These are phyloP conservation scores for Lathyrus tuberosus DNA, from an alignment of 306 rosid genomes.

Conservation along the genomic window DNA sequence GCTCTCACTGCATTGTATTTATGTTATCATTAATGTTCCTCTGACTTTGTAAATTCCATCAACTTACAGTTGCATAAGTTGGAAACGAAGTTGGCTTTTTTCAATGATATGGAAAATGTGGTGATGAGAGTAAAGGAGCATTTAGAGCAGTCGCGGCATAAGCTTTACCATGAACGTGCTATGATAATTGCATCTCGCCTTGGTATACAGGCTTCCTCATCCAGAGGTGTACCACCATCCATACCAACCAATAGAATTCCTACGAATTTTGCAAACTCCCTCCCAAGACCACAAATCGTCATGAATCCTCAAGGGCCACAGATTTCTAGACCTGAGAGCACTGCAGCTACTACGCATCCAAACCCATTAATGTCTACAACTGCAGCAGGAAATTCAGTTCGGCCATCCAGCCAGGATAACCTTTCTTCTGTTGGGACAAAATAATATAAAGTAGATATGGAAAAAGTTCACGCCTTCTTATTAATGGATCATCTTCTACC, in stretches of 20 bases:
- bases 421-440: slow-evolving; percentile 62
- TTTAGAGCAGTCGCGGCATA: slow-evolving; percentile 82
- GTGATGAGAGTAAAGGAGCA: slow-evolving; percentile 79
- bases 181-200: slow-evolving; percentile 80
- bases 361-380: slow-evolving; percentile 56
- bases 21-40: background rate
- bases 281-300: slow-evolving; percentile 62
- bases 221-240: slow-evolving; percentile 61
- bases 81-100: slow-evolving; percentile 76
- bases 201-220: slow-evolving; percentile 69
- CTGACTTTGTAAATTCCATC: slow-evolving; percentile 37
- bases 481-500: slow-evolving; percentile 27
- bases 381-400: slow-evolving; percentile 55
- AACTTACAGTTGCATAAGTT: slow-evolving; percentile 75
- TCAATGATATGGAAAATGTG: slow-evolving; percentile 72
- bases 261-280: slow-evolving; percentile 58
- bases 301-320: slow-evolving; percentile 69
- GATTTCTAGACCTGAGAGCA: slow-evolving; percentile 57
- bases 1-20: slow-evolving; percentile 24
- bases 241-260: slow-evolving; percentile 59
- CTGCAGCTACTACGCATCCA: slow-evolving; percentile 44
- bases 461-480: slow-evolving; percentile 38
- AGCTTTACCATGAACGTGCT: slow-evolving; percentile 91
- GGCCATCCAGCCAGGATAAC: slow-evolving; percentile 64
- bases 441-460: slow-evolving; percentile 38